Percentiles rank a stretch among this genome's conserved stretches.
These are phyloP conservation scores for Rhizopogon vesiculosus DNA, from an alignment of 768 basidiomycete species.

Conservation along the genomic window DNA sequence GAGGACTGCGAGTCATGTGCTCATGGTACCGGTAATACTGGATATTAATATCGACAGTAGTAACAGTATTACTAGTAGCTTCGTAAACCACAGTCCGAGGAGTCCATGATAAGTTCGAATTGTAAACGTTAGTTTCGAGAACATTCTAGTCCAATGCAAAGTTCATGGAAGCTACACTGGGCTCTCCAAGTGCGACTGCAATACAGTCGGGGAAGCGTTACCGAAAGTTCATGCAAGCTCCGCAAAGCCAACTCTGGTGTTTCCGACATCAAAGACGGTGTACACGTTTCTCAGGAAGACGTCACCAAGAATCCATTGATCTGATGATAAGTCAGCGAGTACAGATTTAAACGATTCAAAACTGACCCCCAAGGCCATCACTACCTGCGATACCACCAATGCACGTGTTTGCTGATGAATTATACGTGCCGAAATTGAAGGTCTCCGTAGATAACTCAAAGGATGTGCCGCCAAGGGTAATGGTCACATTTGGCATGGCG, in stretches of 20 bases:
- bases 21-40: background rate
- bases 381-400: slow-evolving; percentile 13
- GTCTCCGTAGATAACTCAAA: slow-evolving; percentile 26
- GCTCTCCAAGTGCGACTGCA: background rate
- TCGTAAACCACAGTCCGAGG: background rate
- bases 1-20: background rate
- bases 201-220: background rate
- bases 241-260: slow-evolving; percentile 39
- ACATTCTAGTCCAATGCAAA: background rate
- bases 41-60: background rate
- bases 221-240: slow-evolving; percentile 13
- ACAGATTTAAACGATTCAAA: background rate
- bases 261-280: slow-evolving; percentile 37
- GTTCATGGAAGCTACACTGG: background rate
- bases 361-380: slow-evolving; percentile 18
- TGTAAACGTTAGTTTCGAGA: background rate
- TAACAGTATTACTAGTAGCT: background rate
- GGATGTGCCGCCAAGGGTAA: slow-evolving; percentile 24
- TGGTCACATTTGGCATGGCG: slow-evolving; percentile 26
- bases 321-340: slow-evolving; percentile 1
- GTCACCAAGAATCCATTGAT: slow-evolving; percentile 33
- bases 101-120: background rate
- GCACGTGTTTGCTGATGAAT: slow-evolving; percentile 9
- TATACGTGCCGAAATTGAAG: slow-evolving; percentile 32
- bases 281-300: slow-evolving; percentile 44